These are phyloP conservation scores for Phtheirospermum japonicum DNA, from an alignment of 257 asterid genomes.

Conservation along the genomic window DNA sequence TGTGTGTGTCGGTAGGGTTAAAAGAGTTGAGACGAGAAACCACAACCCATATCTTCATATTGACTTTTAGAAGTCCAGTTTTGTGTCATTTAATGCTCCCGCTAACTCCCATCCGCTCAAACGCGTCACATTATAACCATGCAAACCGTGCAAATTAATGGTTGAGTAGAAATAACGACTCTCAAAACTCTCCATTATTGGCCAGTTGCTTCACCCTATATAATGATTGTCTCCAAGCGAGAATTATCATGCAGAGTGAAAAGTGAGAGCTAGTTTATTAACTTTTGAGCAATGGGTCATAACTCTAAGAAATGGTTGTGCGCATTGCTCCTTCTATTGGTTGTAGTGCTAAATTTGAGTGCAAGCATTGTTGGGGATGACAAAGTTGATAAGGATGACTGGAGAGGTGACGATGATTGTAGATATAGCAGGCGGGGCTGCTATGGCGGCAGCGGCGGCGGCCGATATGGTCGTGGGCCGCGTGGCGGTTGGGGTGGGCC, in stretches of 20 bases:
- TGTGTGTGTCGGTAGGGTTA: conserved; percentile 32
- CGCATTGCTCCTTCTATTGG: conserved; percentile 22
- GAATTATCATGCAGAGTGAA: conserved; percentile 32
- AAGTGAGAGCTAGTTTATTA: not conserved
- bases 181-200: conserved; percentile 12
- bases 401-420: conserved; percentile 40
- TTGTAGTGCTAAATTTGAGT: conserved; percentile 35
- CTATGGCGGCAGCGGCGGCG: conserved; percentile 31
- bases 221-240: conserved; percentile 8
- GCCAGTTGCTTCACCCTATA: conserved; percentile 30
- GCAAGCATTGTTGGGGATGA: conserved; percentile 31
- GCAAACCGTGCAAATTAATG: conserved; percentile 33
- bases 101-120: conserved; percentile 38
- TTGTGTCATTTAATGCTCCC: conserved; percentile 29
- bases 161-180: not conserved
- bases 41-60: conserved; percentile 13
- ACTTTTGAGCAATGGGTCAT: conserved; percentile 25
- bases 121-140: conserved; percentile 32
- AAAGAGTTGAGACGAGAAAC: not conserved
- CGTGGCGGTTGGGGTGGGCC: conserved; percentile 37
- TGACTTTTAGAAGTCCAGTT: conserved; percentile 29
- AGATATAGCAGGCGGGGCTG: conserved; percentile 45
- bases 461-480: conserved; percentile 34
- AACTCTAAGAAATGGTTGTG: conserved; percentile 34
- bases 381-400: conserved; percentile 23